Base-by-base conservation (phyloP, 768 basidiomycete genomes). In the Pulveroboletus sp. region DNA sequence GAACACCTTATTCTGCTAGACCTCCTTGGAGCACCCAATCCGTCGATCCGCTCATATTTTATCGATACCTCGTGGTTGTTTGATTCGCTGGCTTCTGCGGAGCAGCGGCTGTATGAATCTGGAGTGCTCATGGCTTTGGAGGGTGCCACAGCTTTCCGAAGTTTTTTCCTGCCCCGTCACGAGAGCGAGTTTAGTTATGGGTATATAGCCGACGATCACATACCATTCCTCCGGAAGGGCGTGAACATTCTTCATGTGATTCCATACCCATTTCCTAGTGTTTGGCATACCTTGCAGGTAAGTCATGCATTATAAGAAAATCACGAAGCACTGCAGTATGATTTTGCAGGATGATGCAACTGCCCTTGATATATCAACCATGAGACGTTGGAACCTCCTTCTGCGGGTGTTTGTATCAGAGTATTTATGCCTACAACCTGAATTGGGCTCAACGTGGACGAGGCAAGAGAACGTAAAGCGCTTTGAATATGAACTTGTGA, bases 1-100 rank as follows among this genome's bases (percentile, higher is more conserved):
- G 93, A 96, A 58, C 89, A 94, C 63, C 74, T 99, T 43, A 83
- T 99, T 60, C 80, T 99, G 3, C 80, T 99, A 26, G 96, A 99
- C 65, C 81, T 99, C 2, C 75, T 99, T 15, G 96, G 96, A 24
- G 81, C 90, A 8, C 70, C 78, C 3, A 69, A 80, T 46, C 93
- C 96, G 3, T 68, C 61, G 11, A 84, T 99, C 43, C 81, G 79
- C 36, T 92, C 88, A 6, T 96, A 83, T 61, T 98, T 82, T 68
- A 69, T 80, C 6, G 82, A 93, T 47, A 99, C 96, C 1, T 91
- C 86, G 6, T 98, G 96, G 96, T 72, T 99, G 36, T 94, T 90
- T 62, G 87, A 92, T 65, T 76, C 80, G 5, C 73, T 99, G 65
- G 72, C 71, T 4, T 77, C 77, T 39, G 81, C 79, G n/a, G 95